Evolutionary conservation across 2,329 filamentous ascomycete genomes (phyloP), one percentile per base, ranked within the genome.

Genomic region (Chaetomium strumarium): DNA sequence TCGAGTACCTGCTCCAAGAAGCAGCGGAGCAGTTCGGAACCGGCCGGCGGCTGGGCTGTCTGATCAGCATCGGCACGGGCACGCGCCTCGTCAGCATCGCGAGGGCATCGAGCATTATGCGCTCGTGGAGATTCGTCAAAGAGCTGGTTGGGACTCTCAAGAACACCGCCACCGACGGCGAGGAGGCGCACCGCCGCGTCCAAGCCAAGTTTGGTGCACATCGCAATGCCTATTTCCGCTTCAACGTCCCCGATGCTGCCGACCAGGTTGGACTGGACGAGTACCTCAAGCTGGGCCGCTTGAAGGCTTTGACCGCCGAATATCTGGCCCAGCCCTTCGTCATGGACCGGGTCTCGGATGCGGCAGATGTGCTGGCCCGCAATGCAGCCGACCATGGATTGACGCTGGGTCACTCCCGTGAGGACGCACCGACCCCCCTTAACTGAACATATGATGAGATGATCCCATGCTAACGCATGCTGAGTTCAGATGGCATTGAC

Each of bases 11-110:
- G 0, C 41, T 60, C 1, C 63, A 67, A 14, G 65, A 70, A 12
- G 61, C 61, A 12, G 62, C 59, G 8, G 60, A 58, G 0, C 61
- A 63, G 12, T 55, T 63, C 41, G 58, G 62, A 7, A 57, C 58
- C 17, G 19, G 51, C 5, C 58, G 64, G 14, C 41, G 46, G 19
- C 42, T 68, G 0, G 63, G 64, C 1, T 66, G 61, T 36, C 50
- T 67, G 1, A 19, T 68, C n/a, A 68, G 66, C 41, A 49, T 67
- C 2, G 66, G 66, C 0, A 68, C 64, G 2, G 66, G 66, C 1
- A 62, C 59, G 1, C 54, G 58, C 29, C 34, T 46, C 2, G 41
- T 56, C 17, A 34, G 52, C 12, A 41, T 55, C 10, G 44, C 9
- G 38, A 54, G 16, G 20, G 46, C 30, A 2, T 13, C 19, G 10